Percentiles rank a stretch among this genome's conserved stretches.
phyloP scores from a whole-genome alignment of 345 rosid species.

The Eucalyptus pauciflora region DNA sequence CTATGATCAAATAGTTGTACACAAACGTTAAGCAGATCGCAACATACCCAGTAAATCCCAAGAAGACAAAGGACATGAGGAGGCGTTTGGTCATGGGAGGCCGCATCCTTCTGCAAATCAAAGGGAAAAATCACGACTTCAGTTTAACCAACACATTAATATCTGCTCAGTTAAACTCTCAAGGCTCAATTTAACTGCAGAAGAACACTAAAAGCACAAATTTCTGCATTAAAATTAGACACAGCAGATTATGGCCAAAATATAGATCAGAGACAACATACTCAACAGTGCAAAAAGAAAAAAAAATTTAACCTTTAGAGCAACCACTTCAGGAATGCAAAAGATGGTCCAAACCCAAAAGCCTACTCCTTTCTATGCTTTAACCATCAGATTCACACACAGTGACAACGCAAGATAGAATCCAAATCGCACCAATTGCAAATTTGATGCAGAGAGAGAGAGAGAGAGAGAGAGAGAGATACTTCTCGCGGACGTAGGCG shows the following conservation, averaged over 20 bases:
- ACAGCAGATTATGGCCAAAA: not conserved
- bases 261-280: not conserved
- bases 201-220: not conserved
- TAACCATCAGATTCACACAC: not conserved
- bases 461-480: not conserved
- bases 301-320: not conserved
- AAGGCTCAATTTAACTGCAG: not conserved
- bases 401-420: not conserved
- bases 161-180: not conserved
- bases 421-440: not conserved
- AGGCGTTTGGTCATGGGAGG: slow-evolving; percentile 63
- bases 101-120: slow-evolving; percentile 55
- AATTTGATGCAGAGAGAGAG: not conserved
- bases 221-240: not conserved
- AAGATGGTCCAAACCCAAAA: not conserved
- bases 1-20: not conserved
- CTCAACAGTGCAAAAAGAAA: not conserved
- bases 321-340: not conserved
- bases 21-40: not conserved
- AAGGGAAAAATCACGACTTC: not conserved
- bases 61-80: slow-evolving; percentile 66
- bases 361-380: not conserved
- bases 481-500: slow-evolving; percentile 89
- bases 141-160: not conserved
- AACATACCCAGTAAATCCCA: slow-evolving; percentile 84